Conservation (phyloP, 306 rosid genomes). For the Potentilla sterilis region DNA sequence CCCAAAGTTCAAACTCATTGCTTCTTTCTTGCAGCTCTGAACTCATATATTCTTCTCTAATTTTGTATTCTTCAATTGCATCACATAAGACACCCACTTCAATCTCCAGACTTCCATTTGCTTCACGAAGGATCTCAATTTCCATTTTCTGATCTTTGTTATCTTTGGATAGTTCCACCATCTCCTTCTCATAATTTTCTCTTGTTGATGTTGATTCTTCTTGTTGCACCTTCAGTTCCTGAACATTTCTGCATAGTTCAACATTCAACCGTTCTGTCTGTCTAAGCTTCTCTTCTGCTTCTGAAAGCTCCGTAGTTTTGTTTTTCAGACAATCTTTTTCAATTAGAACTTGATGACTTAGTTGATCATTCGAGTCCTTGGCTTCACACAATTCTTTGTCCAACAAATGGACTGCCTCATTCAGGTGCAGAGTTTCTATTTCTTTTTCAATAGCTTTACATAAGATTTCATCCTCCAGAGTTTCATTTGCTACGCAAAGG, state of each 20-base stretch:
- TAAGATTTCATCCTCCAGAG: conserved; percentile 45
- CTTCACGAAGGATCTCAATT: conserved; percentile 54
- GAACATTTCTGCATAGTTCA: conserved; percentile 50
- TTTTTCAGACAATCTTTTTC: conserved; percentile 43
- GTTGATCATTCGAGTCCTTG: conserved; percentile 43
- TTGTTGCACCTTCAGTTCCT: conserved; percentile 58
- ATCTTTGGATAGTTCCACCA: conserved; percentile 60
- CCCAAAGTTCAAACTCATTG: conserved; percentile 84
- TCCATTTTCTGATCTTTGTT: conserved; percentile 55
- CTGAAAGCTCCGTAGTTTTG: conserved; percentile 57
- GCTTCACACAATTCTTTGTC: conserved; percentile 50
- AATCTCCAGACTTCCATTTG: conserved; percentile 46
- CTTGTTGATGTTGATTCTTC: conserved; percentile 41
- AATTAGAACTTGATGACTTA: conserved; percentile 45
- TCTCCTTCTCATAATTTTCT: conserved; percentile 53
- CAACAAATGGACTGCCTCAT: conserved; percentile 45
- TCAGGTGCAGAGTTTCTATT: conserved; percentile 33
- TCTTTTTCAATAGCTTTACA: conserved; percentile 53
- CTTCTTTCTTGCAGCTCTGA: conserved; percentile 76
- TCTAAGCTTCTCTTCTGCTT: conserved; percentile 59
- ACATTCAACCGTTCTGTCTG: conserved; percentile 50
- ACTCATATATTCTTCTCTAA: conserved; percentile 66
- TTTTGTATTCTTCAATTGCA: conserved; percentile 64
- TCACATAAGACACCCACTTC: conserved; percentile 53
- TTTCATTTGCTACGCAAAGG: conserved; percentile 54